Percentiles rank a stretch among this genome's conserved stretches.
Conservation (phyloP, 2,329 filamentous ascomycete species). For the Aureobasidium vineae region DNA sequence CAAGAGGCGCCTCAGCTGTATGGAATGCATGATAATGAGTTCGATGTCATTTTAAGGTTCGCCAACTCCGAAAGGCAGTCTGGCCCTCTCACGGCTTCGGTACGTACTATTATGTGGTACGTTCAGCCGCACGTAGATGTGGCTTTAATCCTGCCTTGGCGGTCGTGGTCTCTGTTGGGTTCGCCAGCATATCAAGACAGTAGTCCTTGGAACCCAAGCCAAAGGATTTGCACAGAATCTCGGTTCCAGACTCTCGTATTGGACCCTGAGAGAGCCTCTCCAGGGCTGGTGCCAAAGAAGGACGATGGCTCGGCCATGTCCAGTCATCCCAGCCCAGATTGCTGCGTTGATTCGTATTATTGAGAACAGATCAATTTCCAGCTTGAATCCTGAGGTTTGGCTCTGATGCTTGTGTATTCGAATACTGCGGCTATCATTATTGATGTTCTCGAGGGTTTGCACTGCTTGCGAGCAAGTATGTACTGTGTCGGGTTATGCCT, state of each 20-base stretch:
- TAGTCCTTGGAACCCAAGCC: neutral
- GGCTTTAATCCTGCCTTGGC: conserved; percentile 15
- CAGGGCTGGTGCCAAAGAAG: neutral
- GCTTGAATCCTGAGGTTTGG: neutral
- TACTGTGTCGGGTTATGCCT: neutral
- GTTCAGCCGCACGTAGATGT: neutral
- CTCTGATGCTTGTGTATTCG: neutral
- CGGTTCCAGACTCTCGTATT: neutral
- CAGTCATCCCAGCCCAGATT: neutral
- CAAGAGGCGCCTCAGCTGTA: neutral
- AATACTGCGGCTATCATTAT: neutral
- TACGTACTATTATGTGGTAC: neutral
- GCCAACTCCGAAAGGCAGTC: conserved; percentile 3
- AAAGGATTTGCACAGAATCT: neutral
- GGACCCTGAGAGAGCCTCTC: neutral
- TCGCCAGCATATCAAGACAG: neutral
- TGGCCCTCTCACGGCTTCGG: neutral
- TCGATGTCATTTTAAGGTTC: conserved; percentile 17
- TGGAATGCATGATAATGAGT: neutral
- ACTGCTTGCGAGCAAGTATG: neutral
- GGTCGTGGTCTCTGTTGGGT: neutral
- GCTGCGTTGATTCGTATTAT: neutral
- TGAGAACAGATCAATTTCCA: neutral
- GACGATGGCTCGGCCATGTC: neutral
- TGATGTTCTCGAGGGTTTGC: neutral